Base-by-base conservation (phyloP, 306 rosid genomes). In the Ziziphus jujuba region DNA sequence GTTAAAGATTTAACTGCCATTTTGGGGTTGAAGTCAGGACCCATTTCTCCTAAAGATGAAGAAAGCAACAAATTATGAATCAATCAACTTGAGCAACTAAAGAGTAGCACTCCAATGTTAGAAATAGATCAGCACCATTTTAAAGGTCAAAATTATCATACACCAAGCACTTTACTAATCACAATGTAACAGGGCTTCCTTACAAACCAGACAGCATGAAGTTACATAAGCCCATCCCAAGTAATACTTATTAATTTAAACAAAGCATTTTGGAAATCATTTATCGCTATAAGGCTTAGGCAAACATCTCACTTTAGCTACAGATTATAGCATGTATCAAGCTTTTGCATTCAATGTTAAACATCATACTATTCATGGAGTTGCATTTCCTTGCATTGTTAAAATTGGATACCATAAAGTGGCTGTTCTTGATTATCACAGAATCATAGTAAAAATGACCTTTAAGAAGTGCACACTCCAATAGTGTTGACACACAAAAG, bases 41-140 rank as follows among this genome's bases (percentile, higher is more conserved):
- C 97, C 97, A 92, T 86, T 87, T 92, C 98, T 65, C 97, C 98
- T 92, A 66, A 51, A 52, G 45, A 24, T 31, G 57, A 69, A 69
- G 48, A 57, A 59, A 36, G n/a, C 40, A 57, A n/a, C 58, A 49
- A 17, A 54, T 49, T 33, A 63, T 35, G 17, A 6, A 52, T 14
- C 59, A 36, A 52, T 55, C 59, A 36, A 23, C 48, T 50, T 47
- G 31, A 48, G 33, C 2, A 28, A 31, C 49, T 49, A 35, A 70
- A 35, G 10, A 51, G 58, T 22, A 14, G 33, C 56, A 45, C 57
- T 54, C 55, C 40, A 66, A 7, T 51, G 11, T 16, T 24, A 28
- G 33, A 9, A 28, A 28, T 28, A 28, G 2, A 28, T 28, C 33
- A 28, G 33, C 33, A 28, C 33, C 33, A 28, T 28, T 28, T 2